phyloP scores from a whole-genome alignment of 495 filamentous ascomycete genomes.

The Talaromyces trachyspermus region DNA sequence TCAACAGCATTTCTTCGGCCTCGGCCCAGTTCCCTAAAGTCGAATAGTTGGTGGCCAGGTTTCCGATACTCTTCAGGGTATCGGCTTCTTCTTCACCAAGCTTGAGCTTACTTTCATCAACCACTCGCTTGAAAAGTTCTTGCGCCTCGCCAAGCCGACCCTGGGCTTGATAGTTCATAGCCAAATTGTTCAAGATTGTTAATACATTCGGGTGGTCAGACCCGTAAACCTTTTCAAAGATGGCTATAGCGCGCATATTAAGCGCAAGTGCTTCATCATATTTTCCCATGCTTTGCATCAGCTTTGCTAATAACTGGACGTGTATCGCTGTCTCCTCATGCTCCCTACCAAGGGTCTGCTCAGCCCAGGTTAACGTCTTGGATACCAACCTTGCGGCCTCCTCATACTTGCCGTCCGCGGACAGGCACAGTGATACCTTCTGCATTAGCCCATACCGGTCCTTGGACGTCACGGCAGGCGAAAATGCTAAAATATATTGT shows the following conservation, averaged over 20 bases:
- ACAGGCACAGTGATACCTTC: not conserved
- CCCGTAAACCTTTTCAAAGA: too few relatives aligned
- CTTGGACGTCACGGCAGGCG: not conserved
- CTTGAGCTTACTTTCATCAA: constrained; percentile 17
- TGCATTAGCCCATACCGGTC: not conserved
- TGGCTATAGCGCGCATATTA: not conserved
- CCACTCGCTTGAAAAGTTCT: constrained; percentile 10
- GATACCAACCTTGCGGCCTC: not conserved
- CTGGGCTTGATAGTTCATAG: constrained; percentile 11
- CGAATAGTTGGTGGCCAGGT: constrained; percentile 13
- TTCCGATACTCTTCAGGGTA: constrained; percentile 17
- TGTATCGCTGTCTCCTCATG: not conserved
- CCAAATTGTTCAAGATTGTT: constrained; percentile 13
- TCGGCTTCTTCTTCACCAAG: constrained; percentile 21
- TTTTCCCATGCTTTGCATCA: constrained; percentile 8
- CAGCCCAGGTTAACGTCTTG: not conserved
- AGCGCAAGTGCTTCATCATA: not conserved
- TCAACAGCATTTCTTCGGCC: constrained; percentile 17
- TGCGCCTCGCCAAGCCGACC: constrained; percentile 16
- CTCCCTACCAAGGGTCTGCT: not conserved
- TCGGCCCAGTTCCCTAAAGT: constrained; percentile 23
- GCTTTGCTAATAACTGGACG: constrained; percentile 25
- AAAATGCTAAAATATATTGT: not conserved
- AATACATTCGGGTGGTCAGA: constrained; percentile 12
- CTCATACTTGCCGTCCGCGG: not conserved